These are phyloP conservation scores for Saitozyma sp. DNA, from an alignment of 768 basidiomycete species.

Conservation along the genomic window DNA sequence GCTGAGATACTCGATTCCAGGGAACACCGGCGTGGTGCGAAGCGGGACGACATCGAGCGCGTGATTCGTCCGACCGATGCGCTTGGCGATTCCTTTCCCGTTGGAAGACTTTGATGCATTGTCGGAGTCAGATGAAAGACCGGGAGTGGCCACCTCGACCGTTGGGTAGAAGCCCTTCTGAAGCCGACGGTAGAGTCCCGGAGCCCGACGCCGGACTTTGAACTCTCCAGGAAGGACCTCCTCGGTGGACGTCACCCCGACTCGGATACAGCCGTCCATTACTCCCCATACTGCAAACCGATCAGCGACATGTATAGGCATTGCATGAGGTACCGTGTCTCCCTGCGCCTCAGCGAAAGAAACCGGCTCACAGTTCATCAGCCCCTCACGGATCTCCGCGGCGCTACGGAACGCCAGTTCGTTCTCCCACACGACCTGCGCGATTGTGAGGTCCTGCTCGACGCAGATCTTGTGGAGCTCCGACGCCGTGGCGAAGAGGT, in stretches of 20 bases:
- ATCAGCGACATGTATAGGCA: slow-evolving; percentile 2
- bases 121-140: not conserved
- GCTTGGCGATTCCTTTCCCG: slow-evolving; percentile 18
- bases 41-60: slow-evolving; percentile 72
- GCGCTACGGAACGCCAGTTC: slow-evolving; percentile 31
- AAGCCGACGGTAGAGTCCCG: slow-evolving; percentile 81
- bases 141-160: slow-evolving; percentile 9
- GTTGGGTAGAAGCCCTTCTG: slow-evolving; percentile 71
- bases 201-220: slow-evolving; percentile 74
- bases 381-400: slow-evolving; percentile 22
- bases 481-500: slow-evolving; percentile 47
- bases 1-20: slow-evolving; percentile 88
- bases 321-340: not conserved
- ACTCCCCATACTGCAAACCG: slow-evolving; percentile 63
- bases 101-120: not conserved
- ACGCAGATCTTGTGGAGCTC: slow-evolving; percentile 37
- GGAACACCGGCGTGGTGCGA: slow-evolving; percentile 63
- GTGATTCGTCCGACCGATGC: slow-evolving; percentile 75
- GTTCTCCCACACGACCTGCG: slow-evolving; percentile 41
- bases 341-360: not conserved
- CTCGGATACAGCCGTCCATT: slow-evolving; percentile 87
- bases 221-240: slow-evolving; percentile 83
- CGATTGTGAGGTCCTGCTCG: slow-evolving; percentile 39
- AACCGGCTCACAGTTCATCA: slow-evolving; percentile 22
- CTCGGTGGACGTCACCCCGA: slow-evolving; percentile 78